Conservation (phyloP, 805 yeast genomes). For the Trichomonascus vanleenenianus region DNA sequence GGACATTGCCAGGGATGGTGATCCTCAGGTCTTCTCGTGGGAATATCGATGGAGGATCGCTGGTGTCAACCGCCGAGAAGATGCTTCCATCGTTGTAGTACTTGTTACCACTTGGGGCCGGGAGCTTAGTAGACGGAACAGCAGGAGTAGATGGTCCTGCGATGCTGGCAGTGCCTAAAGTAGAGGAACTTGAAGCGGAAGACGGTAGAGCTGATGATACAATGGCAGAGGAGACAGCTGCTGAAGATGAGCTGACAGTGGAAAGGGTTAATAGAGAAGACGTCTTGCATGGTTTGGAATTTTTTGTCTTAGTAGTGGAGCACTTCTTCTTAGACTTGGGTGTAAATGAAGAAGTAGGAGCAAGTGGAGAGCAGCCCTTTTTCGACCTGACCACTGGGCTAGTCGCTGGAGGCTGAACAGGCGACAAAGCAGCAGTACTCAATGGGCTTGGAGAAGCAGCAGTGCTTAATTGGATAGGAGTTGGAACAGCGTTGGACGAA, state of each 20-base stretch:
- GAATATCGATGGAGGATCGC: constrained; percentile 41
- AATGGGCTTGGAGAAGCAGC: too few species aligned
- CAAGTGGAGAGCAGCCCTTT: constrained; percentile 5
- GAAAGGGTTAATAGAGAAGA: constrained; percentile 14
- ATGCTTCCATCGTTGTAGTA: constrained; percentile 32
- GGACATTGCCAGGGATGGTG: constrained; percentile 40
- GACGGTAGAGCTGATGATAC: not conserved
- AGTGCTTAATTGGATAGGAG: too few species aligned
- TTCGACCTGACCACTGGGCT: constrained; percentile 5
- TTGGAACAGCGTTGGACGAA: too few species aligned
- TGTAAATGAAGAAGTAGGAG: constrained; percentile 7
- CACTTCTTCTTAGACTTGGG: too few species aligned
- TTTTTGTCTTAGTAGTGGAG: not conserved
- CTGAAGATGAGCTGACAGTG: not conserved
- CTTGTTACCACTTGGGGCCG: constrained; percentile 7
- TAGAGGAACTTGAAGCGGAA: not conserved
- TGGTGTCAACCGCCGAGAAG: constrained; percentile 41
- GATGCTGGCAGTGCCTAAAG: not conserved
- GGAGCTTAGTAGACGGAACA: not conserved
- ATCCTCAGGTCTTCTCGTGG: constrained; percentile 39
- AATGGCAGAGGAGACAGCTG: not conserved
- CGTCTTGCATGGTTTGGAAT: not conserved
- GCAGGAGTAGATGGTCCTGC: not conserved
- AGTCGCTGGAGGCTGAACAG: constrained; percentile 8
- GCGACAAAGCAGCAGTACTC: too few species aligned